A percentile compares a stretch with the other conserved stretches of the same genome.
Conservation (phyloP, 208 protist genomes). For the Willaertia magna region DNA sequence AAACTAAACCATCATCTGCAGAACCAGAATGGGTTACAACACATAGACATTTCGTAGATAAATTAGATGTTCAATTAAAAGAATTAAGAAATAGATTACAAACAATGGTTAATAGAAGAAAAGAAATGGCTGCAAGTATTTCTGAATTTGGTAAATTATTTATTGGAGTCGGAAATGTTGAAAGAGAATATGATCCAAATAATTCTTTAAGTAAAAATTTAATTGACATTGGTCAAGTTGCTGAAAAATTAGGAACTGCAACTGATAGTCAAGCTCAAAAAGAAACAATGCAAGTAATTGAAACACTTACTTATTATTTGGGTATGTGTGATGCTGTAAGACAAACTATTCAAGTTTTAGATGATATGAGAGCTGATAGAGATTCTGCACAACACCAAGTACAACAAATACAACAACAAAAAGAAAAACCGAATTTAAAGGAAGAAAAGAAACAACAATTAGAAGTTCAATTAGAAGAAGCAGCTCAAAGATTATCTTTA, state of each 20-base stretch:
- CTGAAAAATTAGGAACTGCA: constrained; percentile 37
- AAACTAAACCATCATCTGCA: background rate
- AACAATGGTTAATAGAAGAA: constrained; percentile 33
- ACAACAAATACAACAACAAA: background rate
- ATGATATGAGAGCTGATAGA: constrained; percentile 14
- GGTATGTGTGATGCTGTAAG: constrained; percentile 56
- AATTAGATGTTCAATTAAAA: constrained; percentile 37
- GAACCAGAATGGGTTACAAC: constrained; percentile 29
- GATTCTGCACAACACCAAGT: background rate
- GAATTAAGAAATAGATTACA: constrained; percentile 36
- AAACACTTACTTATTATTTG: constrained; percentile 59
- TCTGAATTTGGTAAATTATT: constrained; percentile 44
- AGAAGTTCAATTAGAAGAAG: constrained; percentile 27
- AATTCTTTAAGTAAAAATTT: constrained; percentile 38
- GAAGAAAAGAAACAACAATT: constrained; percentile 24
- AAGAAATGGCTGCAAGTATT: constrained; percentile 32
- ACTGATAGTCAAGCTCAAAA: constrained; percentile 51
- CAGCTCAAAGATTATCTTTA: constrained; percentile 20
- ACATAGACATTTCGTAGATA: constrained; percentile 31
- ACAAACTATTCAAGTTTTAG: constrained; percentile 46
- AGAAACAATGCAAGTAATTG: constrained; percentile 50
- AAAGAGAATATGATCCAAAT: constrained; percentile 33
- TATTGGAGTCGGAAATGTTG: constrained; percentile 35
- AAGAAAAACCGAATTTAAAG: constrained; percentile 15
- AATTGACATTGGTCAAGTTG: constrained; percentile 43